Evolutionary conservation across 148 eudicot species (phyloP).

Genomic region (Drosera capensis): DNA sequence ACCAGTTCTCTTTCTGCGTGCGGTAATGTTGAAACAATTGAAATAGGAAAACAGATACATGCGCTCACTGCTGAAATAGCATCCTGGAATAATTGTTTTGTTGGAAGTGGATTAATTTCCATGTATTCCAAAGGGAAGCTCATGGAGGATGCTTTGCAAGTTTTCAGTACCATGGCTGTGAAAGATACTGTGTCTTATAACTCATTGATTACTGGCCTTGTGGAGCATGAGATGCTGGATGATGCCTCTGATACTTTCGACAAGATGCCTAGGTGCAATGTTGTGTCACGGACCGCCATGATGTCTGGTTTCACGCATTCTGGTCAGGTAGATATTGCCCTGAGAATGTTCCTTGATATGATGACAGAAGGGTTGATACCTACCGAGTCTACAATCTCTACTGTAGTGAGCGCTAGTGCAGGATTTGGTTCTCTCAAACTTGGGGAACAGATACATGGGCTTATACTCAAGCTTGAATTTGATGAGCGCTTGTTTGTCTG

Average conservation of each 20-base stretch:
- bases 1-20: constrained; percentile 29
- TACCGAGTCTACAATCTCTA: constrained; percentile 20
- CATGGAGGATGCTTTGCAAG: constrained; percentile 25
- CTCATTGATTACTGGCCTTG: constrained; percentile 18
- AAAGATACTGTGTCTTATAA: constrained; percentile 28
- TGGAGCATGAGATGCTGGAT: constrained; percentile 18
- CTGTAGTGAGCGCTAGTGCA: constrained; percentile 22
- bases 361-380: constrained; percentile 17
- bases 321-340: constrained; percentile 16
- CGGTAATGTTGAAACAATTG: constrained; percentile 22
- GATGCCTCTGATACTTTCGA: constrained; percentile 21
- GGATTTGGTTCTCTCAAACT: constrained; percentile 14
- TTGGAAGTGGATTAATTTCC: constrained; percentile 22
- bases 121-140: constrained; percentile 27
- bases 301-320: constrained; percentile 20
- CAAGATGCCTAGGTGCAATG: constrained; percentile 28
- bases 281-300: constrained; percentile 30
- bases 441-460: constrained; percentile 33
- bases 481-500: constrained; percentile 13
- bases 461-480: constrained; percentile 27
- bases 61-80: constrained; percentile 19
- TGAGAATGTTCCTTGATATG: constrained; percentile 21
- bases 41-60: constrained; percentile 29
- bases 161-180: constrained; percentile 19
- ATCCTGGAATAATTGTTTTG: constrained; percentile 14